Conservation (phyloP, 1,284 basidiomycete species). For the Cutaneotrichosporon cutaneum region DNA sequence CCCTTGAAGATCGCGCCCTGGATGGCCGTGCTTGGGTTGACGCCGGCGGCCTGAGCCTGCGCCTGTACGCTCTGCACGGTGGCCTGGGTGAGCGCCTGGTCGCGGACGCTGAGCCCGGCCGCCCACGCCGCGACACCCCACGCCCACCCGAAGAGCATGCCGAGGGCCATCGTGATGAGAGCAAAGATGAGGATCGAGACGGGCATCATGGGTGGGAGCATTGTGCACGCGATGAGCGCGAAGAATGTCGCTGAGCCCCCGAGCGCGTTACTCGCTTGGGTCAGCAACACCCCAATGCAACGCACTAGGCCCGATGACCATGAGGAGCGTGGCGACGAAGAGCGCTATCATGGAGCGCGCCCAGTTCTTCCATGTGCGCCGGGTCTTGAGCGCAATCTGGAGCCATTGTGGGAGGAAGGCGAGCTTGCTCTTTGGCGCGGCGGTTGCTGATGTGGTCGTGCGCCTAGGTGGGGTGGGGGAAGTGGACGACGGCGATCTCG, state of each 20-base stretch:
- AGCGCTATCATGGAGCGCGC: conserved; percentile 40
- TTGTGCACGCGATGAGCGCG: conserved; percentile 38
- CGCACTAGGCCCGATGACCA: conserved; percentile 35
- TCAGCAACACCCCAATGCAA: neutral
- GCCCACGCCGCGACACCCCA: conserved; percentile 71
- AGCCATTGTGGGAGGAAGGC: conserved; percentile 31
- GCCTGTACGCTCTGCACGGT: neutral
- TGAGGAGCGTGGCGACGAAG: conserved; percentile 37
- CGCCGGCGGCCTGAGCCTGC: neutral
- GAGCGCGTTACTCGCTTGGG: neutral
- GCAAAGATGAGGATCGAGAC: conserved; percentile 48
- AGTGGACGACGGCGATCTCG: neutral
- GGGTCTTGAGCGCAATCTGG: conserved; percentile 23
- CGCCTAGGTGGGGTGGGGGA: neutral
- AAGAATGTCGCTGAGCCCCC: conserved; percentile 32
- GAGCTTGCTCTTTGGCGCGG: neutral
- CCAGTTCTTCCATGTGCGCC: conserved; percentile 48
- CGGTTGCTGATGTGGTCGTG: neutral
- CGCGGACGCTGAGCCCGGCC: conserved; percentile 61
- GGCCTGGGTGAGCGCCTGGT: conserved; percentile 53
- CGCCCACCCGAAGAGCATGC: conserved; percentile 71
- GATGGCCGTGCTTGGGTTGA: conserved; percentile 29
- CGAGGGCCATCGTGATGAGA: conserved; percentile 59
- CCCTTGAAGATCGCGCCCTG: conserved; percentile 63
- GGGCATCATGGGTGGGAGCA: conserved; percentile 49